phyloP scores from a whole-genome alignment of 148 eudicot species.

The Dysphania ambrosioides region DNA sequence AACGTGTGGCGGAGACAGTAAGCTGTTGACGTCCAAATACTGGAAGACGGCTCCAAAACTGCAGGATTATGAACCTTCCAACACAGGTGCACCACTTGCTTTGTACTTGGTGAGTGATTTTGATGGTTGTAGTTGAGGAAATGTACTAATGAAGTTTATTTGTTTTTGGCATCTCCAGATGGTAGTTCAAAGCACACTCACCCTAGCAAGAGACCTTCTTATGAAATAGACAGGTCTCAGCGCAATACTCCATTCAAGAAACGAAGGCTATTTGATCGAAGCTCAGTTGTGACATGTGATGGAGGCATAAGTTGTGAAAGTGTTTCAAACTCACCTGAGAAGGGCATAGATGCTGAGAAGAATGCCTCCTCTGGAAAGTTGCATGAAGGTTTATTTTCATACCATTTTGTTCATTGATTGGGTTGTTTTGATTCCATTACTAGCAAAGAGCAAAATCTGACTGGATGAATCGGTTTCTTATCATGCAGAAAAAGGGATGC shows the following conservation, averaged over 20 bases:
- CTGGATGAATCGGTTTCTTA: neutral
- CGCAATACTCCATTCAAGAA: conserved; percentile 62
- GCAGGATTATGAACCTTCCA: conserved; percentile 53
- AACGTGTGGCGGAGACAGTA: conserved; percentile 44
- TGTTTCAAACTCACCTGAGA: conserved; percentile 71
- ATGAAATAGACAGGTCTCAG: conserved; percentile 54
- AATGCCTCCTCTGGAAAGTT: conserved; percentile 35
- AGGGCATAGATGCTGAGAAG: conserved; percentile 39
- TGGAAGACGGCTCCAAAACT: conserved; percentile 77
- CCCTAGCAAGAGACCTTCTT: conserved; percentile 46
- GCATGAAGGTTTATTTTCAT: conserved; percentile 46
- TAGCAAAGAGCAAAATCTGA: conserved; percentile 9
- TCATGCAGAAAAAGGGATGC: conserved; percentile 44
- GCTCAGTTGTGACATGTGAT: conserved; percentile 47
- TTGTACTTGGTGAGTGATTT: conserved; percentile 16
- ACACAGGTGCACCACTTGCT: conserved; percentile 43
- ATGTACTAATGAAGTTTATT: too few species aligned
- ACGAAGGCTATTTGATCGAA: conserved; percentile 55
- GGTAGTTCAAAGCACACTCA: conserved; percentile 41
- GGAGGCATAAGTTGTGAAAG: conserved; percentile 75
- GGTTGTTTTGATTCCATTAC: neutral
- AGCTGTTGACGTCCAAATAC: conserved; percentile 63
- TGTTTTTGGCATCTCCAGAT: conserved; percentile 34
- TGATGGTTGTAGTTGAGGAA: neutral
- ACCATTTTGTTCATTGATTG: neutral